Evolutionary conservation across 2,329 filamentous ascomycete species (phyloP).

Genomic region (Penicillium sp.): DNA sequence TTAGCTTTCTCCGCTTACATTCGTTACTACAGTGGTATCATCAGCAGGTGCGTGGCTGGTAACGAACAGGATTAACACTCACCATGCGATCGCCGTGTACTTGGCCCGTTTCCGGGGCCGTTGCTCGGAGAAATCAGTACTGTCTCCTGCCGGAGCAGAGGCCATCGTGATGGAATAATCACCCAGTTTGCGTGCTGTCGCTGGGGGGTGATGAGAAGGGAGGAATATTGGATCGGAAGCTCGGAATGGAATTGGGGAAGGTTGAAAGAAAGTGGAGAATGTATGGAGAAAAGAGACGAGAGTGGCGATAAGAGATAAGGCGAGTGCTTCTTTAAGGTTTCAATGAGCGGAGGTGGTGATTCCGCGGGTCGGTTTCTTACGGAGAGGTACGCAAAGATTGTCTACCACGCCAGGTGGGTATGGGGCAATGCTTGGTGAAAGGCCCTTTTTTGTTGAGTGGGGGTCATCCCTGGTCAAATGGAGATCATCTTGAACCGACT

Average conservation of each 20-base stretch:
- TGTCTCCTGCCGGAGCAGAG: neutral
- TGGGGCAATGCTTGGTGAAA: no score
- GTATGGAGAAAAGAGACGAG: neutral
- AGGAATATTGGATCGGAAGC: neutral
- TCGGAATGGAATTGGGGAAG: neutral
- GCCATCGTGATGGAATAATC: neutral
- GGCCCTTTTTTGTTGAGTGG: no score
- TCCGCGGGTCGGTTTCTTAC: neutral
- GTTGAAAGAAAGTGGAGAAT: neutral
- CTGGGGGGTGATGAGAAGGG: neutral
- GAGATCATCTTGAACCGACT: no score
- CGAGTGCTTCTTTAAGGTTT: neutral
- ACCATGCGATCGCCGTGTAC: conserved; percentile 41
- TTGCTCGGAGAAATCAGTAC: conserved; percentile 3
- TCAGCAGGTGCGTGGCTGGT: neutral
- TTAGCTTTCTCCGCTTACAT: conserved; percentile 74
- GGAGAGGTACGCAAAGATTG: no score
- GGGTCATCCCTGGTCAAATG: no score
- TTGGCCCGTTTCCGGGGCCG: conserved; percentile 34
- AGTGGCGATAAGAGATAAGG: neutral
- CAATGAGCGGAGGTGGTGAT: no score
- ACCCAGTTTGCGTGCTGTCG: neutral
- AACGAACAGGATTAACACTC: neutral
- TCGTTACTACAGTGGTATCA: conserved; percentile 58
- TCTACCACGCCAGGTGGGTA: no score